Base-by-base conservation (phyloP, 768 basidiomycete genomes). In the Hypholoma fasciculare region DNA sequence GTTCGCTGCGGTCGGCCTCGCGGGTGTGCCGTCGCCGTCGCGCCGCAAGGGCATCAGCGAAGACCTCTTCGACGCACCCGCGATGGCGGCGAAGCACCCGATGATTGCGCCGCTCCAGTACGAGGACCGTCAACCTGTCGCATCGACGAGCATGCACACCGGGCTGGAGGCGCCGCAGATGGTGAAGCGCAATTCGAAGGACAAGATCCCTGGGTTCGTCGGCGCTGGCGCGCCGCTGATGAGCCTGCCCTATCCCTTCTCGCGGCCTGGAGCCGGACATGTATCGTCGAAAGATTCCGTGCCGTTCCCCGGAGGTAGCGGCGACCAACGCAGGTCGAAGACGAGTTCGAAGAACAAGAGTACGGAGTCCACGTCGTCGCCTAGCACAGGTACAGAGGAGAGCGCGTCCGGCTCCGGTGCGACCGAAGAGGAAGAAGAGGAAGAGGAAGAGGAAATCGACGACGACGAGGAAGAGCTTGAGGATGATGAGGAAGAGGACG, bases 171-270 rank as follows among this genome's bases (percentile, higher is more conserved):
- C 57, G 37, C 71, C 66, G 13, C 67, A 68, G 61, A 77, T 12
- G 75, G 76, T 65, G 34, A 82, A 78, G 61, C 69, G 78, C 43
- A 67, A 71, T 11, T 80, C 81, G 50, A 81, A 73, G 69, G 83
- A 89, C 54, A 76, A 74, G 60, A 72, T 76, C 39, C 59, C 64
- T 17, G 66, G 54, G 61, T 64, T 65, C 39, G 54, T 57, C 38
- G 51, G 27, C 16, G 51, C 67, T 3, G 36, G 30, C 23, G 67
- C 74, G 12, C 78, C 87, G 34, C 67, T 85, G 54, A 74, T 78
- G 72, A 72, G 73, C 59, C 63, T 87, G 34, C 87, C 88, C 5
- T 93, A 93, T 75, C 89, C 91, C 0, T 92, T 93, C 69, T 72
- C 82, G 1, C 82, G 76, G 8, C 82, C 80, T 56, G 82, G 82